Evolutionary conservation across 371 early-diverging fungal species (phyloP).

Genomic region (Blakeslea trispora): DNA sequence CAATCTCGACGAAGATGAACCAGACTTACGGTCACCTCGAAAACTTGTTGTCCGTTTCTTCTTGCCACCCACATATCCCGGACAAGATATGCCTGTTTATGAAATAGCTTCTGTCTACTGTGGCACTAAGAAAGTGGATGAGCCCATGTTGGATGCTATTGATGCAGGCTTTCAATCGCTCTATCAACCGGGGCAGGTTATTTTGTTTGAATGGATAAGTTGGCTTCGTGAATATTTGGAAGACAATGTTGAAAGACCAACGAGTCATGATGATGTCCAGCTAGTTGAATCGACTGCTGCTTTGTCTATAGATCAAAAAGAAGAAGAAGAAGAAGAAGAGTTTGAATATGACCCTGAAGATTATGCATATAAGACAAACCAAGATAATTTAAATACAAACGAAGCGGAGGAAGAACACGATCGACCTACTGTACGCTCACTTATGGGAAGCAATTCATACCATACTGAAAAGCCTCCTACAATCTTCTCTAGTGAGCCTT

Average conservation of each 20-base stretch:
- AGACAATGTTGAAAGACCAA: slow-evolving; percentile 12
- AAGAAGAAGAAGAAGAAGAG: slow-evolving; percentile 6
- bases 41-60: slow-evolving; percentile 51
- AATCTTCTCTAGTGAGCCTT: slow-evolving; percentile 49
- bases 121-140: slow-evolving; percentile 53
- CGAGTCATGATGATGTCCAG: slow-evolving; percentile 8
- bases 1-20: slow-evolving; percentile 39
- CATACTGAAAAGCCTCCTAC: slow-evolving; percentile 25
- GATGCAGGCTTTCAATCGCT: slow-evolving; percentile 54
- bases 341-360: slow-evolving; percentile 19
- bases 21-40: slow-evolving; percentile 34
- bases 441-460: slow-evolving; percentile 14
- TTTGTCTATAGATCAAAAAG: slow-evolving; percentile 1
- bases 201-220: slow-evolving; percentile 76
- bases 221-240: slow-evolving; percentile 69
- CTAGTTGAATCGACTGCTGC: not conserved
- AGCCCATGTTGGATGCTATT: slow-evolving; percentile 47
- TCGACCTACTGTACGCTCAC: slow-evolving; percentile 27
- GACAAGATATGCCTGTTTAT: slow-evolving; percentile 64
- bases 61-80: slow-evolving; percentile 72
- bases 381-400: not conserved
- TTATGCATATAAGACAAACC: slow-evolving; percentile 5
- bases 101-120: slow-evolving; percentile 71
- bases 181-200: slow-evolving; percentile 71
- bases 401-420: slow-evolving; percentile 16